Evolutionary conservation across 1,284 basidiomycete species (phyloP).

Genomic region (Austroboletus rostrupii): DNA sequence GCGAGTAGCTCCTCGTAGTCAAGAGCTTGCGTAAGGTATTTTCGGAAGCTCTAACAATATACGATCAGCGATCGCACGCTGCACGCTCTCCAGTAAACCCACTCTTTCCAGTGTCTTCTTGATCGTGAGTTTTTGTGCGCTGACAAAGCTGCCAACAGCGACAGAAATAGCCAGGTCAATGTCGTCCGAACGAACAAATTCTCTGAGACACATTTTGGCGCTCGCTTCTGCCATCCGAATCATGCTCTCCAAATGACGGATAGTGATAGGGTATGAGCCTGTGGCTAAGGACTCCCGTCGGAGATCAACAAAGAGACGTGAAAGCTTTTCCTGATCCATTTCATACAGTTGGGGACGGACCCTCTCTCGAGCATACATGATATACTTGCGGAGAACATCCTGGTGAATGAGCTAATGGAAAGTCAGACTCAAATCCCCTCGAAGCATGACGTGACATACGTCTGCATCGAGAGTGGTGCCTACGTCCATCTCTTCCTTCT

Average conservation of each 20-base stretch:
- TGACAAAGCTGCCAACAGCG: slow-evolving; percentile 92
- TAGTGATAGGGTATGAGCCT: slow-evolving; percentile 96
- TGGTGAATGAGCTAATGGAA: slow-evolving; percentile 84
- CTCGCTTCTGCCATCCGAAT: slow-evolving; percentile 99
- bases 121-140: slow-evolving; percentile 95
- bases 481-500: slow-evolving; percentile 84
- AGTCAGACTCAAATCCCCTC: slow-evolving; percentile 11
- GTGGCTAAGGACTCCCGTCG: slow-evolving; percentile 95
- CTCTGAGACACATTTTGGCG: slow-evolving; percentile 96
- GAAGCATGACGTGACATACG: slow-evolving; percentile 46
- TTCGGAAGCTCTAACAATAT: slow-evolving; percentile 78
- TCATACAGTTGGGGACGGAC: slow-evolving; percentile 91
- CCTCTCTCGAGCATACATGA: slow-evolving; percentile 97
- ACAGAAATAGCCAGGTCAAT: slow-evolving; percentile 97
- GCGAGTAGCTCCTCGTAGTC: slow-evolving; percentile 95
- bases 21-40: slow-evolving; percentile 91
- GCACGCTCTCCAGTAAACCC: slow-evolving; percentile 28
- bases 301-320: slow-evolving; percentile 94
- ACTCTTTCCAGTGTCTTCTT: slow-evolving; percentile 96
- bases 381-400: slow-evolving; percentile 96
- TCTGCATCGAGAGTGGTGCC: slow-evolving; percentile 88
- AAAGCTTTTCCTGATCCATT: slow-evolving; percentile 93
- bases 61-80: slow-evolving; percentile 15
- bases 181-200: slow-evolving; percentile 94
- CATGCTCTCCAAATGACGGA: slow-evolving; percentile 97